Percentiles rank a stretch among this genome's conserved stretches.
These are phyloP conservation scores for Chaetoceros tenuissimus DNA, from an alignment of 108 stramenopile genomes.

Conservation along the genomic window DNA sequence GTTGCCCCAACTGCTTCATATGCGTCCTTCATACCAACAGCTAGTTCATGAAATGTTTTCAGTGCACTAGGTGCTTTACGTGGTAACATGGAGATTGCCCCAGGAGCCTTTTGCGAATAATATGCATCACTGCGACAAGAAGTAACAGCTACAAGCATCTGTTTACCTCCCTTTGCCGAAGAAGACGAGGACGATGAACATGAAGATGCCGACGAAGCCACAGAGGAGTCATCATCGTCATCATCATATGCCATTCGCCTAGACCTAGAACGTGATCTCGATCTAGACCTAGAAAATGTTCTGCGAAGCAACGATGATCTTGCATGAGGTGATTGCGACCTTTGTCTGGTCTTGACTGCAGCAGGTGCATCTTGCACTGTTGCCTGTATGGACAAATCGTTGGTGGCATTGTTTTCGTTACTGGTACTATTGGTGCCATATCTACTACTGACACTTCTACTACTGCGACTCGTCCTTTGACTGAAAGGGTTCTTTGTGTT, in stretches of 20 bases:
- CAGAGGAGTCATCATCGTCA: constrained; percentile 1
- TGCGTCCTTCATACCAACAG: constrained; percentile 81
- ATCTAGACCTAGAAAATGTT: constrained; percentile 4
- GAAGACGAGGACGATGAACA: background rate
- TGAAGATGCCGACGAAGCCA: background rate
- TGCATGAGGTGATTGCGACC: background rate
- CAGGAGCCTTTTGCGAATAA: constrained; percentile 79
- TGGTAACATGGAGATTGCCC: constrained; percentile 68
- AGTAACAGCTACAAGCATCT: constrained; percentile 73
- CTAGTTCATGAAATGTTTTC: constrained; percentile 81
- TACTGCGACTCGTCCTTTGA: no score
- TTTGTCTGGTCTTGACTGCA: background rate
- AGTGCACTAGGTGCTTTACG: constrained; percentile 70
- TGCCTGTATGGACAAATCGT: no score
- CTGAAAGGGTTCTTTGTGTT: no score
- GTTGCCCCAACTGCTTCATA: constrained; percentile 68
- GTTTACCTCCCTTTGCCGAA: background rate
- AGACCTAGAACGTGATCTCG: constrained; percentile 3
- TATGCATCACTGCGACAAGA: constrained; percentile 81
- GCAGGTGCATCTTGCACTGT: background rate
- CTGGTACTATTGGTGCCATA: no score
- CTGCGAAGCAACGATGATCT: background rate
- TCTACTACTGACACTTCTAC: no score
- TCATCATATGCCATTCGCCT: background rate
- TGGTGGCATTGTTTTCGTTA: no score